Conservation (phyloP, 495 filamentous ascomycete species). For the Penicillium paxilli region DNA sequence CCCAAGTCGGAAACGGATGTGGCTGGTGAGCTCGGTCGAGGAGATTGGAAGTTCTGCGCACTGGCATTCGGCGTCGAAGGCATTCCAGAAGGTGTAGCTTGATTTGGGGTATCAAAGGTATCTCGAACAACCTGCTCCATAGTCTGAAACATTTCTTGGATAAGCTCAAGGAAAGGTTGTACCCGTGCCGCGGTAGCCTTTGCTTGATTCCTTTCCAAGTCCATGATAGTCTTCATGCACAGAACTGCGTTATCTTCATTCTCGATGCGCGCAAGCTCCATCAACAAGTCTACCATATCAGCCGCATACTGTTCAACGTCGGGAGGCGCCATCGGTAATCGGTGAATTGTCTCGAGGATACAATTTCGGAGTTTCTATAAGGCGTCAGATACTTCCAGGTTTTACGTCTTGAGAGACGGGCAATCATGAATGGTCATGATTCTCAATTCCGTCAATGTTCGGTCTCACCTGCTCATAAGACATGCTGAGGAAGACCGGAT, state of each 20-base stretch:
- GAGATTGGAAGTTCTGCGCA: conserved; percentile 75
- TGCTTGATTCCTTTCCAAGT: conserved; percentile 88
- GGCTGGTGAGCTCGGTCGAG: conserved; percentile 85
- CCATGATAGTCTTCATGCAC: conserved; percentile 97
- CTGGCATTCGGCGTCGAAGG: conserved; percentile 77
- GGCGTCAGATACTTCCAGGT: conserved; percentile 1
- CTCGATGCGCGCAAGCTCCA: conserved; percentile 82
- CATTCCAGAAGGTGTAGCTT: conserved; percentile 62
- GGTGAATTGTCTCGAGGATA: conserved; percentile 90
- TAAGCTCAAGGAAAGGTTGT: conserved; percentile 86
- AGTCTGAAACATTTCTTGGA: conserved; percentile 91
- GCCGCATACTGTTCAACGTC: conserved; percentile 87
- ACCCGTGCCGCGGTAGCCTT: conserved; percentile 78
- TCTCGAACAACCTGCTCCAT: conserved; percentile 93
- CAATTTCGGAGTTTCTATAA: conserved; percentile 83
- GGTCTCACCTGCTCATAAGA: conserved; percentile 74
- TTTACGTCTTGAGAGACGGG: not conserved
- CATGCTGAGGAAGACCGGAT: conserved; percentile 86
- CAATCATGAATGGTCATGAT: not conserved
- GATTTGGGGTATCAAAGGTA: conserved; percentile 77
- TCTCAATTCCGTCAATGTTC: not conserved
- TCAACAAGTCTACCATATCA: conserved; percentile 83
- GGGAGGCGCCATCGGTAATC: conserved; percentile 76
- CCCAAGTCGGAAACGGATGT: conserved; percentile 75
- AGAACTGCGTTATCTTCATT: conserved; percentile 98